Evolutionary conservation across 2,329 filamentous ascomycete species (phyloP), one percentile per base, ranked within the genome.

Genomic region (Aspergillus caelatus): DNA sequence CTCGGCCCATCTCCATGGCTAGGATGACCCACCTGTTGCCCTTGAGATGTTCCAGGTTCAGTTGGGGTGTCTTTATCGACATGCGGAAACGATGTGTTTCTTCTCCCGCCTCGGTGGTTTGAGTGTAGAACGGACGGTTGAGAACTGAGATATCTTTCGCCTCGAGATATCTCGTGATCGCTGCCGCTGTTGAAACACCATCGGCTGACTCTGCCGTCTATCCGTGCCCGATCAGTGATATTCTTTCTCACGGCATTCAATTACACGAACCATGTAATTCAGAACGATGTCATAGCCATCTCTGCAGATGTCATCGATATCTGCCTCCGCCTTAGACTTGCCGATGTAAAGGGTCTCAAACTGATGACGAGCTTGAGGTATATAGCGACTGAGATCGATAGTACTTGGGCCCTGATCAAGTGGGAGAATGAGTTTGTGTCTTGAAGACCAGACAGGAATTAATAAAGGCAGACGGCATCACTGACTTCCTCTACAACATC

Each of bases 261-360:
- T 19, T 28, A 26, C 8, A 23, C 57, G 28, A 21, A 63, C 62
- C 62, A 63, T 60, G 28, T 60, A 61, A 26, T 60, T 63, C 39
- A 63, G 28, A 23, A 48, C 61, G 32, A 61, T 41, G 28, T 61
- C 58, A 52, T 45, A 63, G 11, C 39, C 53, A 39, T 63, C 52
- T 19, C 58, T 57, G 62, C 57, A 61, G 21, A 63, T 61, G 26
- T 52, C 50, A 26, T 63, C 62, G 52, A 63, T 64, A 10, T 64
- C 58, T 7, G 45, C 58, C n/a, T 57, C 48, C 11, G 53, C 58
- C 23, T 52, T 57, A 11, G 19, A 23, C 34, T 64, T 61, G 46
- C n/a, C 56, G 14, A 64, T 32, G 45, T 57, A 61, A 34, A 43
- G 30, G 10, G 53, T 60, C 4, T 43, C 21, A 21, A 64, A 64